phyloP scores from a whole-genome alignment of 2,329 filamentous ascomycete species.

The Alternaria sp. region DNA sequence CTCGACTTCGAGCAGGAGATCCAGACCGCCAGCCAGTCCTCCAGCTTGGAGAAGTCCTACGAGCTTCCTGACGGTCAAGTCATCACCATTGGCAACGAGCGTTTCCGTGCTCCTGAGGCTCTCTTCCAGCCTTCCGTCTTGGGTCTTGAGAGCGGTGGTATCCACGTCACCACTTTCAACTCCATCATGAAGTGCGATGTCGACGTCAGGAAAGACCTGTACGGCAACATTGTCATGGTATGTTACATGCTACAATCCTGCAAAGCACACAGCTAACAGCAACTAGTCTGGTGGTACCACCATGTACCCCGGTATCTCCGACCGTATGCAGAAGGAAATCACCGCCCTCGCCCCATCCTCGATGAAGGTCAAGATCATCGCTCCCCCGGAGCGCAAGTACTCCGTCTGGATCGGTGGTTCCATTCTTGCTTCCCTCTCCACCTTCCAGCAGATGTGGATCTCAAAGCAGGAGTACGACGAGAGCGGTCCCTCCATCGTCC shows the following conservation, averaged over 20 bases:
- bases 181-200: conserved; percentile 99
- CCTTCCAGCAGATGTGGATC: conserved; percentile 99
- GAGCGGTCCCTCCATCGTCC: conserved; percentile 98
- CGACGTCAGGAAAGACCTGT: conserved; percentile 99
- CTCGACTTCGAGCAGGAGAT: conserved; percentile 99
- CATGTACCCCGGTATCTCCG: conserved; percentile 99
- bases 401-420: conserved; percentile 99
- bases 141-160: conserved; percentile 97
- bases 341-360: conserved; percentile 98
- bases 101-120: conserved; percentile 99
- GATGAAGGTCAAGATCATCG: conserved; percentile 99
- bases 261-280: conserved; percentile 45
- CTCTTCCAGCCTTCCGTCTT: conserved; percentile 99
- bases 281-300: conserved; percentile 97
- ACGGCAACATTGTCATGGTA: conserved; percentile 99
- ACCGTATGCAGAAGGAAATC: conserved; percentile 99
- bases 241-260: conserved; percentile 50
- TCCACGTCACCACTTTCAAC: conserved; percentile 99
- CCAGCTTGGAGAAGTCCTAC: conserved; percentile 99
- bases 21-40: conserved; percentile 99
- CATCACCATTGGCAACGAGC: conserved; percentile 99
- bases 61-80: conserved; percentile 99
- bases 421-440: conserved; percentile 98
- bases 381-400: conserved; percentile 99
- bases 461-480: conserved; percentile 99